Evolutionary conservation across 2,329 filamentous ascomycete species (phyloP).

Genomic region (Botrytis elliptica): DNA sequence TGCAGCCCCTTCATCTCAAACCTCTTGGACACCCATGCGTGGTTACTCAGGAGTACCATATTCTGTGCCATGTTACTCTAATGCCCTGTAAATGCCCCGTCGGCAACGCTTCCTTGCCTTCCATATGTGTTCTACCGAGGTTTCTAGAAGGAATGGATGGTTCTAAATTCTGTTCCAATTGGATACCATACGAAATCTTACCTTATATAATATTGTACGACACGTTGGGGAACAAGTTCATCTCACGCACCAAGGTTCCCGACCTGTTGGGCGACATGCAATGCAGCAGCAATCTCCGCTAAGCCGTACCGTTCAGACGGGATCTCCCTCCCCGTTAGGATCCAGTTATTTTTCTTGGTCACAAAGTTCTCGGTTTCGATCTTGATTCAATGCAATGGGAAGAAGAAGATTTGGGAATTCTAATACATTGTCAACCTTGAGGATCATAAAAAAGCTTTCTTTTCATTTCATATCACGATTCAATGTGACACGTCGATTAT

Average conservation of each 20-base stretch:
- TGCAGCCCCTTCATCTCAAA: constrained; percentile 21
- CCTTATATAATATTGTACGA: constrained; percentile 4
- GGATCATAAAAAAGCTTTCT: not conserved
- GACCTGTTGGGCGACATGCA: constrained; percentile 19
- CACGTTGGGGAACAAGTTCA: not conserved
- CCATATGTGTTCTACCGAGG: constrained; percentile 21
- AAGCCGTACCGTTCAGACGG: constrained; percentile 19
- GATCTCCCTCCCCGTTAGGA: constrained; percentile 9
- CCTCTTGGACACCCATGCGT: constrained; percentile 8
- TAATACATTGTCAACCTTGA: not conserved
- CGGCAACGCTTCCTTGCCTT: constrained; percentile 20
- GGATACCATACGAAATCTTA: constrained; percentile 12
- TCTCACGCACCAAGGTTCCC: constrained; percentile 17
- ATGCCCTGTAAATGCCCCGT: constrained; percentile 9
- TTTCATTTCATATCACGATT: not conserved
- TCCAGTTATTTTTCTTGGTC: constrained; percentile 11
- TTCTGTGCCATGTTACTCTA: constrained; percentile 2
- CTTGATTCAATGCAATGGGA: not conserved
- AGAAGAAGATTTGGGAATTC: not conserved
- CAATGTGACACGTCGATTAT: constrained; percentile 8
- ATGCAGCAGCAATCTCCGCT: constrained; percentile 20
- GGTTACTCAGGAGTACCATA: not conserved
- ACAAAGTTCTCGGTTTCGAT: constrained; percentile 12
- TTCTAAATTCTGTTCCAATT: not conserved
- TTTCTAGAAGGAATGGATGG: constrained; percentile 21